A percentile compares a stretch with the other conserved stretches of the same genome.
These are phyloP conservation scores for Aspergillus bridgeri DNA, from an alignment of 495 filamentous ascomycete genomes.

Conservation along the genomic window DNA sequence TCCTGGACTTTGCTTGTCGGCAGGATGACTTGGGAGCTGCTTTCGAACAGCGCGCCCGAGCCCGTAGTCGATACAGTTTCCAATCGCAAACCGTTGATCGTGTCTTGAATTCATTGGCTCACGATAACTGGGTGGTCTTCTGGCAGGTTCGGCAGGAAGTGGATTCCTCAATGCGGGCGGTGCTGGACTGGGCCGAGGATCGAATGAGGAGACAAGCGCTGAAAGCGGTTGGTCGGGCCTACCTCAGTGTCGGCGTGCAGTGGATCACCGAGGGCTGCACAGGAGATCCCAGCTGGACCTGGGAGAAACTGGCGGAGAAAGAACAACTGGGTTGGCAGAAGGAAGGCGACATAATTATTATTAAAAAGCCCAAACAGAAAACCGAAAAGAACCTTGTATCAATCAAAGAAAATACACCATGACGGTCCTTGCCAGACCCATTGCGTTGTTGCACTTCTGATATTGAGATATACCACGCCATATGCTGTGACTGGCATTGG, in stretches of 20 bases:
- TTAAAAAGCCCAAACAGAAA: conserved; percentile 54
- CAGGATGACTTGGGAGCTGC: conserved; percentile 72
- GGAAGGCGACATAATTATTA: conserved; percentile 64
- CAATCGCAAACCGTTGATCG: conserved; percentile 60
- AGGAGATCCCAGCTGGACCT: conserved; percentile 63
- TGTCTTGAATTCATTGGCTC: conserved; percentile 65
- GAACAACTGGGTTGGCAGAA: conserved; percentile 79
- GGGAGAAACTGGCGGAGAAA: conserved; percentile 62
- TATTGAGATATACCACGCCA: conserved; percentile 14
- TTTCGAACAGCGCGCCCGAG: conserved; percentile 52
- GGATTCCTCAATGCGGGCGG: conserved; percentile 67
- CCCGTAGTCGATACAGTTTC: conserved; percentile 49
- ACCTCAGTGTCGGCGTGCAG: conserved; percentile 63
- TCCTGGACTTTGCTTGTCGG: conserved; percentile 86
- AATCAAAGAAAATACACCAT: conserved; percentile 19
- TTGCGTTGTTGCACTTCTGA: not conserved
- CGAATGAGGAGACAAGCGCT: conserved; percentile 67
- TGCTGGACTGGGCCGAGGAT: conserved; percentile 79
- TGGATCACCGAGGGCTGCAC: conserved; percentile 46
- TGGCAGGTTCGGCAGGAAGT: conserved; percentile 66
- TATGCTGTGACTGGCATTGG: conserved; percentile 14
- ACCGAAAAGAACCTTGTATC: conserved; percentile 21
- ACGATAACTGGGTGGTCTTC: conserved; percentile 80
- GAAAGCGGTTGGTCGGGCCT: conserved; percentile 78
- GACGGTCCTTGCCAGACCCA: not conserved